Evolutionary conservation across 306 rosid species (phyloP), one percentile per base, ranked within the genome.

Genomic region (Quercus cerris): DNA sequence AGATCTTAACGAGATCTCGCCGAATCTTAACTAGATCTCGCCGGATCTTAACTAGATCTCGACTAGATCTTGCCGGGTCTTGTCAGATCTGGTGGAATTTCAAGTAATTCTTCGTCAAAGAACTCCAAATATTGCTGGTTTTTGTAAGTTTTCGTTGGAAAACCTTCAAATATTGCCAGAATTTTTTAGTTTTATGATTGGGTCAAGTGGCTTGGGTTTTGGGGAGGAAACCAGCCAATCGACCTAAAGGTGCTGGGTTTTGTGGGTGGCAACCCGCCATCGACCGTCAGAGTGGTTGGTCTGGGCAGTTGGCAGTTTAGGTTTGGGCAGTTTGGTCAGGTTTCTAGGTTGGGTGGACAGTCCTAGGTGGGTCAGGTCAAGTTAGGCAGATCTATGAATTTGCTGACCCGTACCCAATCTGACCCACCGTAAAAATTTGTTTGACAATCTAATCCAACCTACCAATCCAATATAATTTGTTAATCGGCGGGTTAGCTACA

Each of bases 251-350:
- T 41, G 46, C 0, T 0, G 0, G 0, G 46, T 41, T 41, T 0
- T 0, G 0, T 41, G 46, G 46, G 46, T 0, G 0, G 1, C 11
- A 8, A 41, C 46, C 11, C 0, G 1, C 46, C 11, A 8, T 1
- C 3, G 0, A 41, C 0, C 0, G 3, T 41, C 1, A 0, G 0
- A 8, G 46, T 41, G 46, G 46, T 38, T 0, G 0, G 3, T 38
- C 8, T 0, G 0, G 1, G 11, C 0, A 0, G 0, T 41, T 41
- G 46, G 46, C 1, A 0, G 0, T 41, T 41, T 0, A 0, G 46
- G 46, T 8, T 41, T 0, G 0, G 1, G 11, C 0, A 41, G 0
- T 12, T 41, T 8, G 1, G 12, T 41, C 3, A 0, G 3, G 3
- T 41, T 41, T 8, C 0, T 0, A 0, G 3, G 46, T 41, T 41